These are phyloP conservation scores for Mortierella antarctica DNA, from an alignment of 192 early-diverging fungal genomes.

Conservation along the genomic window DNA sequence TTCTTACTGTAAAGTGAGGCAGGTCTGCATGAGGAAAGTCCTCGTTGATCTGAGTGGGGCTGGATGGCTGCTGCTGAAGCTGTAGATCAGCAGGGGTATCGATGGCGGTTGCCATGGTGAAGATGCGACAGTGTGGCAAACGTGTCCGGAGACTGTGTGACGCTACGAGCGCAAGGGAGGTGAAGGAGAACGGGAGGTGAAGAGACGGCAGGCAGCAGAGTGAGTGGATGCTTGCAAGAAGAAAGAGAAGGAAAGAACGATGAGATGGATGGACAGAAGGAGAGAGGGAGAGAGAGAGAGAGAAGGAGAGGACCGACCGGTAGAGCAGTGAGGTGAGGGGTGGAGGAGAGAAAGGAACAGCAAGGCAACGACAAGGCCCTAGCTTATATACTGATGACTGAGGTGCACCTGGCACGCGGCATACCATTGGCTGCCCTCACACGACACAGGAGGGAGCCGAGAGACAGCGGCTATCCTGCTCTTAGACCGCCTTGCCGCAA, in stretches of 20 bases:
- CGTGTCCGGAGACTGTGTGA: too few species aligned
- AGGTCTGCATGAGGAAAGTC: conserved; percentile 28
- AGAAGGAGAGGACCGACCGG: neutral
- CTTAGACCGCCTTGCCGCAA: too few species aligned
- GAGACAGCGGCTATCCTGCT: too few species aligned
- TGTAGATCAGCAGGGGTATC: neutral
- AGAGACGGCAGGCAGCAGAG: too few species aligned
- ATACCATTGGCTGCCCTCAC: too few species aligned
- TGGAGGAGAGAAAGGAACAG: neutral
- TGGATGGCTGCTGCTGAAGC: neutral
- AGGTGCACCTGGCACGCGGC: too few species aligned
- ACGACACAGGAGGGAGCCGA: too few species aligned
- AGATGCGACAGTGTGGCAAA: neutral
- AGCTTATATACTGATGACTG: too few species aligned
- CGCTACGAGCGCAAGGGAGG: too few species aligned
- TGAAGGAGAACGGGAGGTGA: too few species aligned
- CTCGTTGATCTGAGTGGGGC: conserved; percentile 9
- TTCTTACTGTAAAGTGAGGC: conserved; percentile 47
- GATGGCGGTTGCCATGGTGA: neutral
- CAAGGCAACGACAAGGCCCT: neutral
- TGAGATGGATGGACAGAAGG: neutral
- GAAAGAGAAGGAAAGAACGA: neutral
- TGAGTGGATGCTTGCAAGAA: too few species aligned
- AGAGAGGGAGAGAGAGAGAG: neutral
- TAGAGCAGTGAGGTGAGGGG: neutral